Percentiles rank a stretch among this genome's conserved stretches.
phyloP scores from a whole-genome alignment of 345 rosid genomes.

The Moricandia arvensis region DNA sequence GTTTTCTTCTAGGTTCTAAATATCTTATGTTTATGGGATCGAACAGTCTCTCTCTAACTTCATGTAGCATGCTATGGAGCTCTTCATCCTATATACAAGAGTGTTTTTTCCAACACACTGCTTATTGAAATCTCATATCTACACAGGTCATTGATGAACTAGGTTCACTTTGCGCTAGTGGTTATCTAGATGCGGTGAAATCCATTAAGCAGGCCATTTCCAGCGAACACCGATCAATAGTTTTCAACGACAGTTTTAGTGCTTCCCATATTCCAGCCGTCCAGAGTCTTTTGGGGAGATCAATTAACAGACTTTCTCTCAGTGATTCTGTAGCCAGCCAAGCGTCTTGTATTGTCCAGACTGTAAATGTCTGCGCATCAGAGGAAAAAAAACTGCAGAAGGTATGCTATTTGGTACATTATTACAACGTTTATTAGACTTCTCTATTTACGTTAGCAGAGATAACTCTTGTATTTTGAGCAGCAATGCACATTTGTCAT shows the following conservation, averaged over 20 bases:
- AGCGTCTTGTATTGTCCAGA: constrained; percentile 52
- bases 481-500: background rate
- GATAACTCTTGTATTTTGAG: background rate
- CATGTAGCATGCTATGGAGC: too few relatives aligned
- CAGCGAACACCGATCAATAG: constrained; percentile 49
- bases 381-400: constrained; percentile 45
- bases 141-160: constrained; percentile 71
- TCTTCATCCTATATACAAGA: too few relatives aligned
- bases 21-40: background rate
- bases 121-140: constrained; percentile 11
- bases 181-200: constrained; percentile 45
- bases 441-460: background rate
- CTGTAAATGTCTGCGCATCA: constrained; percentile 44
- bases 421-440: background rate
- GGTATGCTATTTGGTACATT: constrained; percentile 39
- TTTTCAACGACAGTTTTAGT: constrained; percentile 47
- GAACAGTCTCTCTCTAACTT: background rate
- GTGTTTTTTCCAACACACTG: too few relatives aligned
- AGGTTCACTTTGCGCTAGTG: constrained; percentile 41
- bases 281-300: constrained; percentile 44
- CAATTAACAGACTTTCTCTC: constrained; percentile 47
- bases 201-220: constrained; percentile 61
- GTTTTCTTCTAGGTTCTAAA: background rate
- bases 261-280: constrained; percentile 34
- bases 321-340: constrained; percentile 48